Conservation (phyloP, 208 protist species). For the Crithidia fasciculata region DNA sequence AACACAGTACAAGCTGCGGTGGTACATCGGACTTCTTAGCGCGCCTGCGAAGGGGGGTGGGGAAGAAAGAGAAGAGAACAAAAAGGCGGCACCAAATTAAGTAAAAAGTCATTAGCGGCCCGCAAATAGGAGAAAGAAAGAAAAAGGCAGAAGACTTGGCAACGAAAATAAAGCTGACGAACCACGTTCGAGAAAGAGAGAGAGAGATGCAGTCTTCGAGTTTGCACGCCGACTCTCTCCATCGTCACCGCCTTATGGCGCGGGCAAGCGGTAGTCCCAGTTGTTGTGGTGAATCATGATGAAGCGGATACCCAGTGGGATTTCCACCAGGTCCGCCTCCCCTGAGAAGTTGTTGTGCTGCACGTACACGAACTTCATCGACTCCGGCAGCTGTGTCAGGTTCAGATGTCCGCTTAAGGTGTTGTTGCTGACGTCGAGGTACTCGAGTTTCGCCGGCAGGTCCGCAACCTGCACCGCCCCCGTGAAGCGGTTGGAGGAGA, state of each 20-base stretch:
- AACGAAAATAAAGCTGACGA: no score
- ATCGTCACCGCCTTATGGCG: background rate
- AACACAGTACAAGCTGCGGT: no score
- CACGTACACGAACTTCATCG: slow-evolving; percentile 38
- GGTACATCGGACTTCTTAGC: no score
- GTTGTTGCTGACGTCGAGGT: slow-evolving; percentile 50
- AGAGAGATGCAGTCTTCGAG: no score
- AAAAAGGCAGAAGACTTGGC: no score
- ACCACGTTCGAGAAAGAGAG: no score
- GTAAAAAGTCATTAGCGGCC: no score
- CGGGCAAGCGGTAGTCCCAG: slow-evolving; percentile 51
- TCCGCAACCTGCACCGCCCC: slow-evolving; percentile 22
- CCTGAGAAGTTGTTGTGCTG: slow-evolving; percentile 55
- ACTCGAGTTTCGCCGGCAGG: slow-evolving; percentile 25
- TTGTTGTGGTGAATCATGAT: slow-evolving; percentile 61
- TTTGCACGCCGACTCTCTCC: no score
- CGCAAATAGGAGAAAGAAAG: no score
- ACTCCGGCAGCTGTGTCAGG: slow-evolving; percentile 43
- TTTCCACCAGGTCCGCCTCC: slow-evolving; percentile 38
- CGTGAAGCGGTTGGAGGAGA: slow-evolving; percentile 27
- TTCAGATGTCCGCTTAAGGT: slow-evolving; percentile 35
- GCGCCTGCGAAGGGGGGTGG: no score
- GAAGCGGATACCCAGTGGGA: slow-evolving; percentile 40
- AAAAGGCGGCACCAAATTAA: no score
- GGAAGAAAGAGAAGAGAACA: no score